Base-by-base conservation (phyloP, 805 yeast species). In the Lachancea kluyveri region DNA sequence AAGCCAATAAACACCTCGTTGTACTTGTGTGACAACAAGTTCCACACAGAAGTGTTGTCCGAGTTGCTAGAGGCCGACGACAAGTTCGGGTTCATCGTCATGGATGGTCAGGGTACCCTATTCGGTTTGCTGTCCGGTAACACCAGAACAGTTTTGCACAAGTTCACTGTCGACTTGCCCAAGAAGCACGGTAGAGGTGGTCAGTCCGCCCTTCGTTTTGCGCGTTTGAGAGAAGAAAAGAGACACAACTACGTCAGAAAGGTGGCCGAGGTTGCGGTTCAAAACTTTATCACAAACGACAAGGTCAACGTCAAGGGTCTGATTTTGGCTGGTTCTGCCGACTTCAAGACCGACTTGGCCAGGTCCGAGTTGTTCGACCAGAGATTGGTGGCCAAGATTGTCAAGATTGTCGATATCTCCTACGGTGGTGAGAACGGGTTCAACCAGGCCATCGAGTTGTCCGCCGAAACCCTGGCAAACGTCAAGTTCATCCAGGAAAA, bases 151-250 rank as follows among this genome's bases (percentile, higher is more conserved):
- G 85, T 92, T 26, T 70, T 92, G 55, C 95, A 90, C 64, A 92
- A 92, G 64, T 92, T 92, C 65, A 82, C 87, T 2, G 99, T 92
- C 35, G 99, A 92, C 63, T 71, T 92, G 52, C 99, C 99, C 52
- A 92, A 92, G 71, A 92, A 92, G 85, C 98, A 92, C 72, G 98
- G 98, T 55, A 83, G 98, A 74, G 98, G 98, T 83, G 98, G 98
- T 81, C 98, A 92, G 70, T 92, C 99, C 42, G 98, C 99, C 26
- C 60, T 92, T 49, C 97, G 99, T 85, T 92, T 92, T 71, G 80
- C 96, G 16, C 88, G 99, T 73, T 73, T 92, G 62, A 83, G 99
- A 74, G 98, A 92, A 51, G 98, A 92, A 66, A 92, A 92, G 63
- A 86, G 99, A 70, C 99, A 92, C 64, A 92, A 92, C 62, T 92